phyloP scores from a whole-genome alignment of 768 basidiomycete species.

The Gymnopilus junonius region DNA sequence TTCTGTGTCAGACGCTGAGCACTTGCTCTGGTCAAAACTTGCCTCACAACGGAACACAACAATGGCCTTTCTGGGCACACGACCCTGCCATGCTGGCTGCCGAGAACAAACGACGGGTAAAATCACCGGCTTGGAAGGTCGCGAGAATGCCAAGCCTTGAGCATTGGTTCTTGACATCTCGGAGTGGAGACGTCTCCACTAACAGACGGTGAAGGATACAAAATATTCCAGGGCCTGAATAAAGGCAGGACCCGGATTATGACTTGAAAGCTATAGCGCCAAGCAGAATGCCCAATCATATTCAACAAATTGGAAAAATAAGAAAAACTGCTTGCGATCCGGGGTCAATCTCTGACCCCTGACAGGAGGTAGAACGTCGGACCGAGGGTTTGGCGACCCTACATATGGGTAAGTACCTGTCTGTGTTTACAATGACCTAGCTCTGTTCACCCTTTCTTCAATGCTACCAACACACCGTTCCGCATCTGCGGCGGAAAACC shows the following conservation, averaged over 20 bases:
- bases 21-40: neutral
- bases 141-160: neutral
- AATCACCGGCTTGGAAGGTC: neutral
- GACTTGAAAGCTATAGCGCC: too few species aligned
- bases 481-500: conserved; percentile 10
- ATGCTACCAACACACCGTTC: conserved; percentile 22
- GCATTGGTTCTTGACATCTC: neutral
- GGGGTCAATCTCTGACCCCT: neutral
- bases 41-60: neutral
- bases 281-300: neutral
- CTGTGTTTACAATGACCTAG: neutral
- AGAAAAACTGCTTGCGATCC: neutral
- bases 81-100: neutral
- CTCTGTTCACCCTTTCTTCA: neutral
- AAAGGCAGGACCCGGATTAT: too few species aligned
- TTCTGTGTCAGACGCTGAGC: neutral
- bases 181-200: neutral
- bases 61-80: neutral
- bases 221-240: too few species aligned
- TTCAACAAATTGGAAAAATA: neutral
- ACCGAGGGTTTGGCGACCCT: conserved; percentile 1
- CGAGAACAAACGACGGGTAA: neutral
- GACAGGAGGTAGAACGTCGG: conserved; percentile 4
- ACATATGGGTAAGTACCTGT: neutral
- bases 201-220: neutral